phyloP scores from a whole-genome alignment of 768 basidiomycete species.

The Pleurotus tuoliensis region DNA sequence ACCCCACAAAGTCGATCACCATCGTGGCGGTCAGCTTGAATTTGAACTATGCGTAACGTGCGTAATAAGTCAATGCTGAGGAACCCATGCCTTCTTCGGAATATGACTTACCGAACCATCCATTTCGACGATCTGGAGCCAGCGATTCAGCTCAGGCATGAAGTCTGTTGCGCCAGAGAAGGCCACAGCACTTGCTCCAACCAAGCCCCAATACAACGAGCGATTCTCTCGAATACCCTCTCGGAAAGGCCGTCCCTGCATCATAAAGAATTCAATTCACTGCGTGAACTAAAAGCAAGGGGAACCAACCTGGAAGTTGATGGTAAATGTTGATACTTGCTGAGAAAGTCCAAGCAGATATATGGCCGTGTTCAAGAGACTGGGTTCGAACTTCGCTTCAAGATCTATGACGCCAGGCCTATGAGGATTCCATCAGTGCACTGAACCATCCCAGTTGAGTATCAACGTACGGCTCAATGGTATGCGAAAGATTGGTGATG shows the following conservation, averaged over 20 bases:
- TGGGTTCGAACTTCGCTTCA: constrained; percentile 95
- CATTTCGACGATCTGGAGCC: constrained; percentile 98
- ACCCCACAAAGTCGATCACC: constrained; percentile 85
- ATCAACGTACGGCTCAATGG: constrained; percentile 65
- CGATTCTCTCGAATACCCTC: constrained; percentile 96
- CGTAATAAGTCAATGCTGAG: too few species aligned
- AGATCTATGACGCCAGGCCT: constrained; percentile 81
- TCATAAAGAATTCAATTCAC: constrained; percentile 1
- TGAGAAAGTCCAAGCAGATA: constrained; percentile 94
- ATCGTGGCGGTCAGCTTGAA: constrained; percentile 72
- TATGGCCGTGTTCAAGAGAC: constrained; percentile 92
- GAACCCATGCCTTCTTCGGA: too few species aligned
- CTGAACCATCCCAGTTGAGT: constrained; percentile 2
- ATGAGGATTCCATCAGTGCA: constrained; percentile 1
- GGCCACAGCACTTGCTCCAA: constrained; percentile 87
- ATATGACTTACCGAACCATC: constrained; percentile 51
- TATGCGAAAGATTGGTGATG: constrained; percentile 83
- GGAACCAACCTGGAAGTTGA: constrained; percentile 82
- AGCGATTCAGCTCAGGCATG: constrained; percentile 90
- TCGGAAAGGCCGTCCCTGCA: constrained; percentile 91
- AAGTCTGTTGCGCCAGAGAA: constrained; percentile 94
- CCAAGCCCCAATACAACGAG: constrained; percentile 88
- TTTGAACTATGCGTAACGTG: constrained; percentile 62
- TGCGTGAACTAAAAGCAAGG: not conserved
- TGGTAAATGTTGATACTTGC: constrained; percentile 97